Evolutionary conservation across 495 filamentous ascomycete species (phyloP).

Genomic region (Penicillium lividum): DNA sequence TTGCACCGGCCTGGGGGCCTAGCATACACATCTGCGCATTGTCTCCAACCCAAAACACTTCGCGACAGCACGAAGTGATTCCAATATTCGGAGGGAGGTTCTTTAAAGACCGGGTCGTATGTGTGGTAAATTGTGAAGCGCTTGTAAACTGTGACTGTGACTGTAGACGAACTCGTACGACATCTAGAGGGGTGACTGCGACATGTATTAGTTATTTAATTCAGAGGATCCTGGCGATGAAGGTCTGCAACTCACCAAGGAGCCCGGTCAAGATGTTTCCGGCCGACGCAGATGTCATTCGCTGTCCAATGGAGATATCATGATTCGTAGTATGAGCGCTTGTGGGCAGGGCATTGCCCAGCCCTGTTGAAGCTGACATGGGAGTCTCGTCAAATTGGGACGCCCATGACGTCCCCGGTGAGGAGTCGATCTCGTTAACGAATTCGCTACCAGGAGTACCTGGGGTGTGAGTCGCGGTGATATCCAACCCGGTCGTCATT

Average conservation of each 20-base stretch:
- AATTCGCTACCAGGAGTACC: slow-evolving; percentile 13
- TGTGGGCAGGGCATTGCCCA: slow-evolving; percentile 23
- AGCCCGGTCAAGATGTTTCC: slow-evolving; percentile 89
- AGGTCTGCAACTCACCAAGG: slow-evolving; percentile 61
- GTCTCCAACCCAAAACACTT: slow-evolving; percentile 95
- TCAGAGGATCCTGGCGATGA: slow-evolving; percentile 1
- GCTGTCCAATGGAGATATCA: slow-evolving; percentile 76
- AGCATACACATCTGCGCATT: slow-evolving; percentile 78
- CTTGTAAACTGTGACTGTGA: slow-evolving; percentile 63
- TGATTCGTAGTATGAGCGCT: slow-evolving; percentile 20
- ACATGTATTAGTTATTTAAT: slow-evolving; percentile 13
- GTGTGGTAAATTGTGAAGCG: slow-evolving; percentile 42
- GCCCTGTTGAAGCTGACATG: slow-evolving; percentile 40
- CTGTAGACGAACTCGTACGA: slow-evolving; percentile 92
- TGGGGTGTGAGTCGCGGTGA: slow-evolving; percentile 14
- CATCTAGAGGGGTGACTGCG: slow-evolving; percentile 91
- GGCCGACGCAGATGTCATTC: slow-evolving; percentile 90
- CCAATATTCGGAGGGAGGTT: slow-evolving; percentile 75
- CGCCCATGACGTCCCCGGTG: slow-evolving; percentile 38
- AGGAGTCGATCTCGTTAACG: slow-evolving; percentile 20
- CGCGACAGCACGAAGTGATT: slow-evolving; percentile 91
- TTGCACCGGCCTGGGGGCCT: slow-evolving; percentile 41
- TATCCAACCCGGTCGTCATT: slow-evolving; percentile 24
- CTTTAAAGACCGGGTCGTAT: slow-evolving; percentile 59
- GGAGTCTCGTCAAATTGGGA: slow-evolving; percentile 33